Conservation (phyloP, 352 stramenopile species). For the Aphanomyces astaci region DNA sequence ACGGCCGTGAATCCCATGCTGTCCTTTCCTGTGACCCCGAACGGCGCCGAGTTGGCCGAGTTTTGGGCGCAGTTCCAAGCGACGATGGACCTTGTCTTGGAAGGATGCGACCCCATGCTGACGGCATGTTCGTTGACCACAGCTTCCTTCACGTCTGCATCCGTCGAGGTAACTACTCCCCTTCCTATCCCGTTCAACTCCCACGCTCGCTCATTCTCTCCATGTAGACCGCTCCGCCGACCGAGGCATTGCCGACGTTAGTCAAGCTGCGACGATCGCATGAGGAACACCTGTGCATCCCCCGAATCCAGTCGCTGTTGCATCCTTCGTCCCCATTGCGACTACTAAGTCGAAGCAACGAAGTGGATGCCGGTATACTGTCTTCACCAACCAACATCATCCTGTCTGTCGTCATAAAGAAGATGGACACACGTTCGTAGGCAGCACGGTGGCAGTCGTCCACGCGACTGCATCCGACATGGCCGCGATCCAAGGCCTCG, state of each 20-base stretch:
- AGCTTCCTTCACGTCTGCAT: conserved; percentile 38
- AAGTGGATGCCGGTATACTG: conserved; percentile 25
- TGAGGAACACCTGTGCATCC: conserved; percentile 43
- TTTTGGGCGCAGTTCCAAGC: conserved; percentile 12
- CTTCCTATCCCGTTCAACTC: too few species aligned
- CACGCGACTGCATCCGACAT: conserved; percentile 34
- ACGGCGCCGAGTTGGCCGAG: neutral
- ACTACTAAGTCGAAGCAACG: conserved; percentile 46
- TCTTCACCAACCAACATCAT: too few species aligned
- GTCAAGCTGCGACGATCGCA: conserved; percentile 36
- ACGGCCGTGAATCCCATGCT: neutral
- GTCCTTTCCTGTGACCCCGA: neutral
- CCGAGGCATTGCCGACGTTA: conserved; percentile 32
- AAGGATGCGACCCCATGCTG: conserved; percentile 40
- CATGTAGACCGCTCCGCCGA: neutral
- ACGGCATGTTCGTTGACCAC: conserved; percentile 56
- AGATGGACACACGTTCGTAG: too few species aligned
- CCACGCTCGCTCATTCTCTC: too few species aligned
- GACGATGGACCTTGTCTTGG: conserved; percentile 44
- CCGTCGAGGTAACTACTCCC: conserved; percentile 19
- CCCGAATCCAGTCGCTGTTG: conserved; percentile 34
- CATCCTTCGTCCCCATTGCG: conserved; percentile 38
- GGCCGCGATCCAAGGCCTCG: conserved; percentile 31
- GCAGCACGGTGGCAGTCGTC: conserved; percentile 45
- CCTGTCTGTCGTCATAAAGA: too few species aligned